Conservation (phyloP, 192 early-diverging fungal genomes). For the Gaertneriomyces sp. region DNA sequence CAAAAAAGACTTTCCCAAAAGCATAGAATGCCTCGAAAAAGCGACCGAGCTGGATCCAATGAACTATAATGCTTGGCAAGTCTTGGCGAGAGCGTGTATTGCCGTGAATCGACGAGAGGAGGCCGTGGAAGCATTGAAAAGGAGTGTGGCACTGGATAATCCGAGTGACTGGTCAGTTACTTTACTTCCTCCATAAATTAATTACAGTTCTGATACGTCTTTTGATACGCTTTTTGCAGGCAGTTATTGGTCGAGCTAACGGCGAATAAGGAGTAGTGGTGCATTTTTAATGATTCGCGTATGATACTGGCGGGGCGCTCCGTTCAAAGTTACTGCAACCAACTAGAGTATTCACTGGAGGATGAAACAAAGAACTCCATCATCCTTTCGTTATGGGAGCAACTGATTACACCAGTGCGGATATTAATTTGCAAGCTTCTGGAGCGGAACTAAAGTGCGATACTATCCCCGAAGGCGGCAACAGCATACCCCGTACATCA, state of each 20-base stretch:
- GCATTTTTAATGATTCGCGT: no score
- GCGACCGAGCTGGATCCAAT: conserved; percentile 52
- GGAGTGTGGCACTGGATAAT: conserved; percentile 58
- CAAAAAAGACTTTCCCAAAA: conserved; percentile 58
- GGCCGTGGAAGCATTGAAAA: conserved; percentile 55
- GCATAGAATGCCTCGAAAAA: conserved; percentile 61
- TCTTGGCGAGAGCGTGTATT: conserved; percentile 61
- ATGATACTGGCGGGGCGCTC: no score
- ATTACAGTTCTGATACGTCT: neutral
- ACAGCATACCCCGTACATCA: no score
- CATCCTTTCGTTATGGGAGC: no score
- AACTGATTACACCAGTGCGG: no score
- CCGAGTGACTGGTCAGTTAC: conserved; percentile 52
- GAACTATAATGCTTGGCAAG: conserved; percentile 62
- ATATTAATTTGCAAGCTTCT: no score
- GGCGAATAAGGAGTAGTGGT: conserved; percentile 41
- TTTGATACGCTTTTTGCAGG: conserved; percentile 22
- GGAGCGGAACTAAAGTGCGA: no score
- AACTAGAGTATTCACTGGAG: no score
- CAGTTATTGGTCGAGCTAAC: conserved; percentile 55
- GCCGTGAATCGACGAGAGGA: conserved; percentile 63
- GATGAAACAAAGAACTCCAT: no score
- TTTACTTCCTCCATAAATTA: neutral
- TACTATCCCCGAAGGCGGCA: no score
- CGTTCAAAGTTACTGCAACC: no score